Evolutionary conservation across 106 monocot species (phyloP).

Genomic region (Dendrobium officinale): DNA sequence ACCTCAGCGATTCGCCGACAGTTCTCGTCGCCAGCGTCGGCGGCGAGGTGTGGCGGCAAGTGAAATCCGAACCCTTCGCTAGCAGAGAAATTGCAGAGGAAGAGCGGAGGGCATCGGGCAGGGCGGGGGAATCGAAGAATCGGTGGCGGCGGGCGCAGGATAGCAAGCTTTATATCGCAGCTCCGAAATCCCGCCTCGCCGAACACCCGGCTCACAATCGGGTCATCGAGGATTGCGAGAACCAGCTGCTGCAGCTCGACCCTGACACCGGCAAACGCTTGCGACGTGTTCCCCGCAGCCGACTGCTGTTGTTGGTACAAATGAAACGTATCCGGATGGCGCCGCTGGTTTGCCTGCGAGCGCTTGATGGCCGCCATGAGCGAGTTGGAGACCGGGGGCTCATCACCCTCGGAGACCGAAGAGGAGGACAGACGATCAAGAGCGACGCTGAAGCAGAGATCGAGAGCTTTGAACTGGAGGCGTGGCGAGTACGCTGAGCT

Average conservation of each 20-base stretch:
- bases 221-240: slow-evolving; percentile 64
- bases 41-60: slow-evolving; percentile 6
- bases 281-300: slow-evolving; percentile 1
- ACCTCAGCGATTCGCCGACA: slow-evolving; percentile 52
- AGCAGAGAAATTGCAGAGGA: slow-evolving; percentile 35
- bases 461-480: slow-evolving; percentile 76
- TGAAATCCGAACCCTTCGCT: slow-evolving; percentile 15
- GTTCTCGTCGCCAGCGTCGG: slow-evolving; percentile 30
- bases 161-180: slow-evolving; percentile 51
- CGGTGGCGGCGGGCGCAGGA: slow-evolving; percentile 49
- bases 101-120: slow-evolving; percentile 44
- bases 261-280: slow-evolving; percentile 29
- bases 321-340: slow-evolving; percentile 88
- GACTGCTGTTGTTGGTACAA: slow-evolving; percentile 55
- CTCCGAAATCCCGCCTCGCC: slow-evolving; percentile 66
- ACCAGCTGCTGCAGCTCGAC: slow-evolving; percentile 73
- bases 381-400: slow-evolving; percentile 87
- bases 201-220: slow-evolving; percentile 56
- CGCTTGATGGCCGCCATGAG: slow-evolving; percentile 99
- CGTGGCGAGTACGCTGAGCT: slow-evolving; percentile 17
- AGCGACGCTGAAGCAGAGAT: slow-evolving; percentile 80
- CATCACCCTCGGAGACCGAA: slow-evolving; percentile 12
- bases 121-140: slow-evolving; percentile 41
- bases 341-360: slow-evolving; percentile 88
- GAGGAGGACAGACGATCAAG: slow-evolving; percentile 74